Conservation (phyloP, 495 filamentous ascomycete genomes). For the Penicillium maclennaniae region DNA sequence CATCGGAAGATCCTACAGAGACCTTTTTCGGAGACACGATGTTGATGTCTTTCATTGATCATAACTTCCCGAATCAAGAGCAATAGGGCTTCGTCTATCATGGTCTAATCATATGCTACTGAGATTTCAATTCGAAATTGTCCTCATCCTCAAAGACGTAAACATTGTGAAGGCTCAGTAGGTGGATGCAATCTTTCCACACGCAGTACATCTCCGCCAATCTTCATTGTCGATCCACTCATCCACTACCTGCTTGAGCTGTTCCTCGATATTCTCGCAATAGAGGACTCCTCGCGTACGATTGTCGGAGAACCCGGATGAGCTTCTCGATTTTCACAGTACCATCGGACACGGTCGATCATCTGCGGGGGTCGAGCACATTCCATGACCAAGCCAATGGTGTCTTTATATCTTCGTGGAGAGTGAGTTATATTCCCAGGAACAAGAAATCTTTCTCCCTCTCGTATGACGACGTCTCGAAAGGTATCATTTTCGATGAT, state of each 20-base stretch:
- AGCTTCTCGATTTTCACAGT: slow-evolving; percentile 55
- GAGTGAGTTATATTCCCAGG: slow-evolving; percentile 77
- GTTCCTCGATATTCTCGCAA: slow-evolving; percentile 76
- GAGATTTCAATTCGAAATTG: no score
- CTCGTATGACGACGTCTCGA: slow-evolving; percentile 70
- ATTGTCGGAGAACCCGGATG: slow-evolving; percentile 25
- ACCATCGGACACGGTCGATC: slow-evolving; percentile 77
- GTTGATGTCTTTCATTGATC: slow-evolving; percentile 4
- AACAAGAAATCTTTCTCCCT: slow-evolving; percentile 86
- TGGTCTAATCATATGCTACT: no score
- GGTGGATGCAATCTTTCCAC: slow-evolving; percentile 42
- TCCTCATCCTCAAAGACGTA: no score
- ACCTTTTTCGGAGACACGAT: slow-evolving; percentile 4
- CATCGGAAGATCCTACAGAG: neutral
- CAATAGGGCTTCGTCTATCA: no score
- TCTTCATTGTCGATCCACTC: slow-evolving; percentile 61
- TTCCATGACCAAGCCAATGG: slow-evolving; percentile 73
- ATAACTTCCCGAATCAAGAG: no score
- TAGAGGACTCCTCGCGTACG: slow-evolving; percentile 76
- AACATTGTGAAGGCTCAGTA: neutral
- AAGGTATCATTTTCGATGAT: slow-evolving; percentile 63
- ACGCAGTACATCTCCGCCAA: slow-evolving; percentile 63
- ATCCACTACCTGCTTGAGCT: slow-evolving; percentile 80
- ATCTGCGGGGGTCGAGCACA: slow-evolving; percentile 63
- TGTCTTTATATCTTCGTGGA: slow-evolving; percentile 50